Percentiles rank a stretch among this genome's conserved stretches.
Conservation (phyloP, 2,329 filamentous ascomycete species). For the Hortaea sp. region DNA sequence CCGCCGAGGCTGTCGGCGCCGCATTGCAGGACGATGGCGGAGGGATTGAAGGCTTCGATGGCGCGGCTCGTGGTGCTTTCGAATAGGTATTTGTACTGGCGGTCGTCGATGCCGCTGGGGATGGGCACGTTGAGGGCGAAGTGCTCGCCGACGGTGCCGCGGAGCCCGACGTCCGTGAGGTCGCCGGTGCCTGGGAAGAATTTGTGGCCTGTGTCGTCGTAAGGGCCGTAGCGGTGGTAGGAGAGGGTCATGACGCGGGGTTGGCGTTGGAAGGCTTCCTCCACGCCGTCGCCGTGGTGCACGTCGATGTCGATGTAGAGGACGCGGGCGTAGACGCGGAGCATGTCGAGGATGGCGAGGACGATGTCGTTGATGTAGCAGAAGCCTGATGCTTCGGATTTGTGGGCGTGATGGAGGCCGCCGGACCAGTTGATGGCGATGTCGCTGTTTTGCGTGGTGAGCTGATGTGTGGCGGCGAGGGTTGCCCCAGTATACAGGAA, state of each 20-base stretch:
- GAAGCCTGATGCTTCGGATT: constrained; percentile 85
- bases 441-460: constrained; percentile 76
- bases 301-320: constrained; percentile 94
- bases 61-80: constrained; percentile 68
- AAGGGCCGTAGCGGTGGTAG: constrained; percentile 91
- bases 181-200: constrained; percentile 63
- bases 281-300: constrained; percentile 82
- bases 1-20: constrained; percentile 91
- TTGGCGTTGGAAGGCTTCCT: constrained; percentile 82
- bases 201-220: constrained; percentile 40
- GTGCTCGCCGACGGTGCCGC: constrained; percentile 67
- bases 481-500: constrained; percentile 87
- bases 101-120: constrained; percentile 57
- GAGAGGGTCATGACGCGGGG: constrained; percentile 87
- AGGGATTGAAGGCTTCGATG: constrained; percentile 74
- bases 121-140: constrained; percentile 61
- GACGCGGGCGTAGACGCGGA: constrained; percentile 72
- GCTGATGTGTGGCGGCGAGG: constrained; percentile 80
- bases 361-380: constrained; percentile 99
- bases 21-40: constrained; percentile 88
- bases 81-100: constrained; percentile 78
- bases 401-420: constrained; percentile 92
- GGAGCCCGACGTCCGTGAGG: constrained; percentile 54
- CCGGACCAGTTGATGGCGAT: constrained; percentile 98
- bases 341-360: constrained; percentile 77